Evolutionary conservation across 2,329 filamentous ascomycete genomes (phyloP), one percentile per base, ranked within the genome.

Genomic region (Dothistroma septosporum): DNA sequence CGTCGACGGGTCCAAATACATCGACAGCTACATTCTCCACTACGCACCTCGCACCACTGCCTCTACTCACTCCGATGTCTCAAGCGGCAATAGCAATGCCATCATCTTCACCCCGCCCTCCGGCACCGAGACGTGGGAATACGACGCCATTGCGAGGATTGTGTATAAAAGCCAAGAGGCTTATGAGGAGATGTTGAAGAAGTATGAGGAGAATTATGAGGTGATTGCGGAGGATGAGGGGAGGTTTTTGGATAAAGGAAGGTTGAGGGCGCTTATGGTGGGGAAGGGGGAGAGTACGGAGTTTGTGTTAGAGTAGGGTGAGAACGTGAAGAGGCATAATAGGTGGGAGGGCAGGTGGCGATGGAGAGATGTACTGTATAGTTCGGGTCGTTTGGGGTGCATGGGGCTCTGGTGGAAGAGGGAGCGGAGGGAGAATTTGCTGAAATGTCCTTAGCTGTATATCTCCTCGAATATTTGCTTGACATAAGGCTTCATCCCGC

Each of bases 241-340:
- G 28, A 53, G 21, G 50, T 53, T 53, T 35, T 24, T 53, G n/a
- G 50, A 53, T 53, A 24, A 53, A 31, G 50, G 4, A n/a, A 35
- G 12, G 28, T 21, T 53, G 50, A 53, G 31, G 50, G 24, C 24
- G 14, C 12, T 53, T 8, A 28, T 53, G 33, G 28, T 50, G 19
- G 19, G 31, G n/a, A 31, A 31, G 6, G 50, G 50, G 16, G 50
- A 53, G 50, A 35, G 28, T 35, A 35, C 31, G 28, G 28, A 53
- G 24, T 53, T 53, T 35, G 28, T 53, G 16, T 32, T 53, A 31
- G n/a, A 44, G 41, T 52, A 28, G 24, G 24, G 6, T n/a, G n/a
- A n/a, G n/a, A n/a, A n/a, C n/a, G n/a, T n/a, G n/a, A n/a, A n/a
- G n/a, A n/a, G n/a, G n/a, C n/a, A n/a, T n/a, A n/a, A n/a, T n/a